Conservation (phyloP, 441 rosid species). For the Croton laevigatus region DNA sequence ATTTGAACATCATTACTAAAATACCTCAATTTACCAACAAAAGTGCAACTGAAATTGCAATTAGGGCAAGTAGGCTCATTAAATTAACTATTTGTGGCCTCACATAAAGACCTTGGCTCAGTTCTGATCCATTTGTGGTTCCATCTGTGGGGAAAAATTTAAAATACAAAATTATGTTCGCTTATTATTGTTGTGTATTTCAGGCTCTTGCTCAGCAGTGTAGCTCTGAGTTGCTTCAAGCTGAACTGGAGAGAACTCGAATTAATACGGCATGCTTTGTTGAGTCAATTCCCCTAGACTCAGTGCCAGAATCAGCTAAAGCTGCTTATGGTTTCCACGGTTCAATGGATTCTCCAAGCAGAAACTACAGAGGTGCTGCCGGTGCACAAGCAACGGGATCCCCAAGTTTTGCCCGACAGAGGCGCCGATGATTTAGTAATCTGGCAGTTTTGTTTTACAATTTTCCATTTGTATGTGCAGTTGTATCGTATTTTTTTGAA, state of each 20-base stretch:
- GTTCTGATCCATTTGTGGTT: neutral
- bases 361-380: conserved; percentile 45
- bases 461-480: conserved; percentile 6
- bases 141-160: neutral
- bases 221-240: conserved; percentile 71
- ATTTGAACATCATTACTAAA: too few relatives aligned
- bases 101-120: too few relatives aligned
- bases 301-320: conserved; percentile 65
- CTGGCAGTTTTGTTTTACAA: conserved; percentile 10
- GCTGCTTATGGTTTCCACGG: conserved; percentile 57
- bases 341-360: conserved; percentile 69
- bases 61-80: too few relatives aligned
- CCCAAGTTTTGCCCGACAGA: conserved; percentile 55
- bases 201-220: conserved; percentile 91
- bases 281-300: conserved; percentile 62
- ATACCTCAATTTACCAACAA: too few relatives aligned
- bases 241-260: conserved; percentile 89
- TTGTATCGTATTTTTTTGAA: conserved; percentile 19
- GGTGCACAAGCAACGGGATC: conserved; percentile 50
- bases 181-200: neutral
- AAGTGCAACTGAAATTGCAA: too few relatives aligned
- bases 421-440: conserved; percentile 44
- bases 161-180: neutral
- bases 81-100: too few relatives aligned
- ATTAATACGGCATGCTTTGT: conserved; percentile 86